Conservation (phyloP, 306 rosid genomes). For the Parietaria judaica region DNA sequence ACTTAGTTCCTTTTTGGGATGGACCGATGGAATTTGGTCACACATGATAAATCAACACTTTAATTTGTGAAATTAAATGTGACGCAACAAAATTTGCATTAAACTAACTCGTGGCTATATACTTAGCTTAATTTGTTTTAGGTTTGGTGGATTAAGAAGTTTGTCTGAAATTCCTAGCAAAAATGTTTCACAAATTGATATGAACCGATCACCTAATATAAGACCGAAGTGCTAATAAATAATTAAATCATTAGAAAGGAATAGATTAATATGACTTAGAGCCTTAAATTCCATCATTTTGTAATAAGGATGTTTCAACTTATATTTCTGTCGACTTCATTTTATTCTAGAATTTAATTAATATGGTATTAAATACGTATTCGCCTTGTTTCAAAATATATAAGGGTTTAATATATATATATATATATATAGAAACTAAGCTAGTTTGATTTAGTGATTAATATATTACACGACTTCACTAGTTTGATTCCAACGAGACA, state of each 20-base stretch:
- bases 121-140: neutral
- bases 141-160: neutral
- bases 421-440: too few species aligned
- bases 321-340: too few species aligned
- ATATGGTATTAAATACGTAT: too few species aligned
- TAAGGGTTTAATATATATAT: too few species aligned
- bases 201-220: constrained; percentile 1
- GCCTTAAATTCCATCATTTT: neutral
- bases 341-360: too few species aligned
- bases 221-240: neutral
- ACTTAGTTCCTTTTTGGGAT: neutral
- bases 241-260: neutral
- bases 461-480: too few species aligned
- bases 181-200: neutral
- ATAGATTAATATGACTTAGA: neutral
- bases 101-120: neutral
- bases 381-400: too few species aligned
- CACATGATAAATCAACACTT: too few species aligned
- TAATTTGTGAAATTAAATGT: neutral
- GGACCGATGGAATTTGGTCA: neutral
- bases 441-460: too few species aligned
- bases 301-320: too few species aligned
- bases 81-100: neutral
- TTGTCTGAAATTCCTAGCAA: too few species aligned
- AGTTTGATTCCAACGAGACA: too few species aligned